These are phyloP conservation scores for Alnus rubra DNA, from an alignment of 306 rosid species.

Conservation along the genomic window DNA sequence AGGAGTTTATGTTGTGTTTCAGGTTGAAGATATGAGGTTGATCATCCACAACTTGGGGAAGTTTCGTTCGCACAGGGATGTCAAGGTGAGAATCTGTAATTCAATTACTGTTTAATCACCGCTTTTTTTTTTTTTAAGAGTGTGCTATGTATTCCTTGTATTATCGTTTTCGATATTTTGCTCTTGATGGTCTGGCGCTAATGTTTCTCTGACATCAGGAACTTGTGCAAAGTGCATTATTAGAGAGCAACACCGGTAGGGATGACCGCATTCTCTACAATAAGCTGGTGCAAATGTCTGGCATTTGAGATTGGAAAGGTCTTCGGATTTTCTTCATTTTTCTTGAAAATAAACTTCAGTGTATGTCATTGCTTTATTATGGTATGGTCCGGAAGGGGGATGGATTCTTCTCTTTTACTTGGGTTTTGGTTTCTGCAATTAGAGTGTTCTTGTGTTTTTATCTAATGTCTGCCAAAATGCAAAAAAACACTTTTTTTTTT, in stretches of 20 bases:
- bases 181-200: conserved; percentile 4
- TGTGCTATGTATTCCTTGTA: background rate
- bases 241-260: conserved; percentile 95
- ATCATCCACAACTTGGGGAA: conserved; percentile 80
- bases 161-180: background rate
- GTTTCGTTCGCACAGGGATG: conserved; percentile 93
- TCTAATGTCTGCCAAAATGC: too few species aligned
- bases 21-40: conserved; percentile 97
- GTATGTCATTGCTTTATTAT: background rate
- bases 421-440: background rate
- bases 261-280: conserved; percentile 84
- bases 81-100: conserved; percentile 57
- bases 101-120: background rate
- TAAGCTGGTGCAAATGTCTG: conserved; percentile 78
- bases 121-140: background rate
- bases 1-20: conserved; percentile 28
- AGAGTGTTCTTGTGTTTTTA: background rate
- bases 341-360: background rate
- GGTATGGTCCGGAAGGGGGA: background rate
- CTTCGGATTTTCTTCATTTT: background rate
- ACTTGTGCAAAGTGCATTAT: conserved; percentile 93
- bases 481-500: too few species aligned
- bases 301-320: conserved; percentile 40
- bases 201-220: conserved; percentile 55
- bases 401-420: background rate